Conservation (phyloP, 495 filamentous ascomycete genomes). For the Hypoxylon lenormandii region DNA sequence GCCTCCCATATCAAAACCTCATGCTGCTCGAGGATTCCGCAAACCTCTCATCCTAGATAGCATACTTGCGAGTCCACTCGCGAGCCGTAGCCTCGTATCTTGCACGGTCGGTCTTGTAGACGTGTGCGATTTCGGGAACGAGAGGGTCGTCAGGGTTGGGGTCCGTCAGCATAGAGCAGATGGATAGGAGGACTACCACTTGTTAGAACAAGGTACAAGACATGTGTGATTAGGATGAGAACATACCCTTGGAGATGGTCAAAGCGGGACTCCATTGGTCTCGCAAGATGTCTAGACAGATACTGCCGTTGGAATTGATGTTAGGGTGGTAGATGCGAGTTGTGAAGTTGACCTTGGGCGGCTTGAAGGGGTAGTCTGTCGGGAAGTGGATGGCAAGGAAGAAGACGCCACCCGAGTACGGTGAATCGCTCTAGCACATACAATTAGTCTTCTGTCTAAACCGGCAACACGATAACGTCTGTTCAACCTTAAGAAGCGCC, state of each 20-base stretch:
- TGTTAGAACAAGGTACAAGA: conserved; percentile 18
- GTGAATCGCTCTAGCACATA: conserved; percentile 79
- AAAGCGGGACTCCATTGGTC: conserved; percentile 99
- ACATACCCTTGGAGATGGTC: conserved; percentile 95
- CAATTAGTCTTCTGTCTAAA: conserved; percentile 48
- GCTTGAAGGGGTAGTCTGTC: conserved; percentile 99
- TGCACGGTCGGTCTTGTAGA: conserved; percentile 98
- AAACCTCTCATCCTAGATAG: conserved; percentile 68
- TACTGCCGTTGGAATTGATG: conserved; percentile 99
- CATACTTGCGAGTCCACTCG: conserved; percentile 99
- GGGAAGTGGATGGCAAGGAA: conserved; percentile 98
- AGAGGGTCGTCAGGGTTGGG: conserved; percentile 98
- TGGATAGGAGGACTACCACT: conserved; percentile 85
- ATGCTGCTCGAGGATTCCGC: conserved; percentile 2
- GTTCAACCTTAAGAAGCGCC: background rate
- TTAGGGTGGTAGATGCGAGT: conserved; percentile 99
- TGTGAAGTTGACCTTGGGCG: conserved; percentile 99
- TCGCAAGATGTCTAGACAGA: conserved; percentile 96
- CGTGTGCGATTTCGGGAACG: conserved; percentile 97
- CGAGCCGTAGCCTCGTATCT: conserved; percentile 96
- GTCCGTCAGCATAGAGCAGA: conserved; percentile 99
- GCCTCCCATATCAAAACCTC: conserved; percentile 22
- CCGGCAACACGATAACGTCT: conserved; percentile 3
- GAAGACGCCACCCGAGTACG: conserved; percentile 97
- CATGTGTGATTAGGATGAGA: background rate